Percentiles rank a stretch among this genome's conserved stretches.
These are phyloP conservation scores for Entomortierella beljakovae DNA, from an alignment of 192 early-diverging fungal species.

Conservation along the genomic window DNA sequence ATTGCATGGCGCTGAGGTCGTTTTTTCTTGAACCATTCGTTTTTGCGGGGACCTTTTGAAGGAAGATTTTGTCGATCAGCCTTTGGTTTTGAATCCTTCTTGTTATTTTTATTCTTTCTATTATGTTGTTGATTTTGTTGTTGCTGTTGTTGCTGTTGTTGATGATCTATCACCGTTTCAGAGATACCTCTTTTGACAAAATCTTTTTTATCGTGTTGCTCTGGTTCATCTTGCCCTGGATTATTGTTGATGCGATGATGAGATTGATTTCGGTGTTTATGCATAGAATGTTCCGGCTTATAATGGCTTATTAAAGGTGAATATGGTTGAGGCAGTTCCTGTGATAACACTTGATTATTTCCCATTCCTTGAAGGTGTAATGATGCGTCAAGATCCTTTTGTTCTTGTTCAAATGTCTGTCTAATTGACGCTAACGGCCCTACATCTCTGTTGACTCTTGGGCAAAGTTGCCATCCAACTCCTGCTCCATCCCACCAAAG, in stretches of 20 bases:
- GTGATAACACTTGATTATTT: background rate
- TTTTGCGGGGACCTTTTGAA: background rate
- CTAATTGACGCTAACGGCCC: background rate
- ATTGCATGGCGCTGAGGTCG: conserved; percentile 20
- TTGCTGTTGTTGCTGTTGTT: background rate
- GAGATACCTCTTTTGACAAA: background rate
- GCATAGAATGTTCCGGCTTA: too few relatives aligned
- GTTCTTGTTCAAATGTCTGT: conserved; percentile 16
- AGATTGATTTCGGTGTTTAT: too few relatives aligned
- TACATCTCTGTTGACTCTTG: conserved; percentile 19
- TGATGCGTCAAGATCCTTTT: background rate
- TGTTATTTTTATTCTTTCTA: background rate
- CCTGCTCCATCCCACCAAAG: conserved; percentile 41
- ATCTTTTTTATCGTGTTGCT: background rate
- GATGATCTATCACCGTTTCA: background rate
- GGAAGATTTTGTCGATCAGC: background rate
- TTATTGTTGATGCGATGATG: background rate
- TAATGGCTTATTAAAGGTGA: too few relatives aligned
- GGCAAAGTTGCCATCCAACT: conserved; percentile 45
- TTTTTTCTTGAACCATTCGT: conserved; percentile 26
- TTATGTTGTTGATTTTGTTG: background rate
- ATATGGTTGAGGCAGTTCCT: too few relatives aligned
- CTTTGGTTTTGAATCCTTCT: background rate
- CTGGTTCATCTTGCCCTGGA: background rate
- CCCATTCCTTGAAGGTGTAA: conserved; percentile 20